Evolutionary conservation across 2,329 filamentous ascomycete genomes (phyloP), one percentile per base, ranked within the genome.

Genomic region (Aspergillus neoniger): DNA sequence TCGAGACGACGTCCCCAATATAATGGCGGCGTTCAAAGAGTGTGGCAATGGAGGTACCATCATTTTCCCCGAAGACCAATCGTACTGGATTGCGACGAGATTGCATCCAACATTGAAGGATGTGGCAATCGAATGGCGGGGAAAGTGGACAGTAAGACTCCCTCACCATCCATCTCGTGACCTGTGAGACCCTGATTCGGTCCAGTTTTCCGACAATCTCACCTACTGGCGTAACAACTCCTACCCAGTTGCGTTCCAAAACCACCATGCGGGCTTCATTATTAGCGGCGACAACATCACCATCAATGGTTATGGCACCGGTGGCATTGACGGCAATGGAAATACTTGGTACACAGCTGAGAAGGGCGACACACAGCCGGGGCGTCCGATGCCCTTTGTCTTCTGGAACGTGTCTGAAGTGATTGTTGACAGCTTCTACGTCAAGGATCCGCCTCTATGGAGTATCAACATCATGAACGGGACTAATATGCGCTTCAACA

Each of bases 351-450:
- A 86, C 62, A 78, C 73, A 17, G 79, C 72, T 8, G 83, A 85
- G 68, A 65, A 75, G 25, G 79, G 74, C 14, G 63, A 70, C 5
- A 85, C 82, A 0, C 78, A 77, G 56, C 78, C 79, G 1, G 83
- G 83, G 3, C 72, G 84, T 9, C 83, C 83, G 0, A 86, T 86
- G 83, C 82, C 83, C 0, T 85, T 86, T 59, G 82, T 85, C 4
- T 80, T 84, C 55, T 86, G 83, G 83, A 86, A 85, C 63, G 80
- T 83, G 3, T 80, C 77, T n/a, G 78, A 85, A 56, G 82, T 85
- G 2, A 72, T 74, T 4, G 82, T 86, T n/a, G 74, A 77, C 21
- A 80, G 83, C 59, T 85, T 86, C 67, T 78, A 74, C 56, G 74
- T 85, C 61, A 77, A 78, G 41, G 77, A 85, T 57, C 80, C 83